phyloP scores from a whole-genome alignment of 371 early-diverging fungal genomes.

The Blakeslea trispora region DNA sequence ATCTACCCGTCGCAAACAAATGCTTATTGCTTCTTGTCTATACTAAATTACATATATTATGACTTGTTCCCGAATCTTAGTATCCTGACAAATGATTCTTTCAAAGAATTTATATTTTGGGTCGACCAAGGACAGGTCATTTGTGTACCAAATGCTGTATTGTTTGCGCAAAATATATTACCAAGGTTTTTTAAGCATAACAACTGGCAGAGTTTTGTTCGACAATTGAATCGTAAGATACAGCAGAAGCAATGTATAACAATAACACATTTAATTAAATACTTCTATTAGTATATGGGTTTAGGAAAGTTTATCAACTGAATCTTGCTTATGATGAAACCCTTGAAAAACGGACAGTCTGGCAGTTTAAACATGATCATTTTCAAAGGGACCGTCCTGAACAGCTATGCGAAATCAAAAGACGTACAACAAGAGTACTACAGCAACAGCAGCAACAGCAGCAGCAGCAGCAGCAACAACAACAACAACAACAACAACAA shows the following conservation, averaged over 20 bases:
- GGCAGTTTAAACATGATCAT: conserved; percentile 78
- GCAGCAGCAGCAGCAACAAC: too few species aligned
- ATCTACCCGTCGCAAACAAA: too few species aligned
- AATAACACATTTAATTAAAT: too few species aligned
- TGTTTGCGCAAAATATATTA: conserved; percentile 61
- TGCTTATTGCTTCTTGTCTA: too few species aligned
- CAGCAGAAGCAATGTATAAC: too few species aligned
- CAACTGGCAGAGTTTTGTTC: conserved; percentile 90
- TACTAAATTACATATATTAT: too few species aligned
- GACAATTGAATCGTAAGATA: conserved; percentile 81
- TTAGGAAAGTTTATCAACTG: conserved; percentile 17
- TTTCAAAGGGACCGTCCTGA: conserved; percentile 66
- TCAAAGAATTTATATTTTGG: conserved; percentile 61
- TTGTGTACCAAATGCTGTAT: conserved; percentile 57
- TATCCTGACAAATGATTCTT: conserved; percentile 55
- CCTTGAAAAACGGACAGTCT: conserved; percentile 31
- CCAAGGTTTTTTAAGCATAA: conserved; percentile 89
- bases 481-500: too few species aligned
- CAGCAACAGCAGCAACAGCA: too few species aligned
- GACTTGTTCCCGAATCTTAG: too few species aligned
- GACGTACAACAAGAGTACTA: conserved; percentile 38
- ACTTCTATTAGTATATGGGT: conserved; percentile 15
- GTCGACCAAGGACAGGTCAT: conserved; percentile 59
- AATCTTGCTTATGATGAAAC: conserved; percentile 14
- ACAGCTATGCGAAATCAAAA: conserved; percentile 60